These are phyloP conservation scores for Talaromyces islandicus DNA, from an alignment of 2,329 filamentous ascomycete species.

Conservation along the genomic window DNA sequence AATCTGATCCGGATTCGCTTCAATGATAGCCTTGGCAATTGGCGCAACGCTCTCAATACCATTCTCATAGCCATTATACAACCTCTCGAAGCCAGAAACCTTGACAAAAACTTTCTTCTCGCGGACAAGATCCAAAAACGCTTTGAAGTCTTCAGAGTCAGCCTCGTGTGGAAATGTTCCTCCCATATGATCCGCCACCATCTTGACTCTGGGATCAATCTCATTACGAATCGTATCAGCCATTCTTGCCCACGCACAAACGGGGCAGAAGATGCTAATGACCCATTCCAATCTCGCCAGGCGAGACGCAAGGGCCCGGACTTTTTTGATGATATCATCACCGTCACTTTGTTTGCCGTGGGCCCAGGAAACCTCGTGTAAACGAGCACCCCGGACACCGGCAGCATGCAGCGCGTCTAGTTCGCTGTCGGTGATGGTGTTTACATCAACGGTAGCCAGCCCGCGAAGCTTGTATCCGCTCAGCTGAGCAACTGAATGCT, in stretches of 20 bases:
- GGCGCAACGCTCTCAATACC: constrained; percentile 14
- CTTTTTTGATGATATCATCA: constrained; percentile 12
- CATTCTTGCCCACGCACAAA: constrained; percentile 17
- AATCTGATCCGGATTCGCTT: constrained; percentile 15
- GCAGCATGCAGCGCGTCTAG: constrained; percentile 17
- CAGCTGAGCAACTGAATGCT: background rate
- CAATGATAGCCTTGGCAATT: constrained; percentile 15
- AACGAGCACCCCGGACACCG: constrained; percentile 17
- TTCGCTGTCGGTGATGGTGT: constrained; percentile 15
- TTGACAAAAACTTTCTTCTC: constrained; percentile 18
- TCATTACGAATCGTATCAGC: constrained; percentile 14
- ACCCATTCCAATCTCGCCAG: constrained; percentile 16
- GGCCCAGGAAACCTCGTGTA: constrained; percentile 19
- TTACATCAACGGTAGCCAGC: constrained; percentile 9
- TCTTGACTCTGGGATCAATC: constrained; percentile 16
- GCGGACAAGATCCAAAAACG: constrained; percentile 14
- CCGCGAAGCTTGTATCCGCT: constrained; percentile 7
- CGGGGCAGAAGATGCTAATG: constrained; percentile 16
- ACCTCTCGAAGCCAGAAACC: constrained; percentile 18
- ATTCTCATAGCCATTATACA: constrained; percentile 15
- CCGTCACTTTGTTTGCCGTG: constrained; percentile 13
- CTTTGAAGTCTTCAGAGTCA: constrained; percentile 14
- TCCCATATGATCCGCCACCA: constrained; percentile 19
- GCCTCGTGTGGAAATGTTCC: constrained; percentile 18
- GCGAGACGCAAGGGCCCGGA: constrained; percentile 11